Conservation (phyloP, 352 stramenopile genomes). For the Globisporangium splendens region DNA sequence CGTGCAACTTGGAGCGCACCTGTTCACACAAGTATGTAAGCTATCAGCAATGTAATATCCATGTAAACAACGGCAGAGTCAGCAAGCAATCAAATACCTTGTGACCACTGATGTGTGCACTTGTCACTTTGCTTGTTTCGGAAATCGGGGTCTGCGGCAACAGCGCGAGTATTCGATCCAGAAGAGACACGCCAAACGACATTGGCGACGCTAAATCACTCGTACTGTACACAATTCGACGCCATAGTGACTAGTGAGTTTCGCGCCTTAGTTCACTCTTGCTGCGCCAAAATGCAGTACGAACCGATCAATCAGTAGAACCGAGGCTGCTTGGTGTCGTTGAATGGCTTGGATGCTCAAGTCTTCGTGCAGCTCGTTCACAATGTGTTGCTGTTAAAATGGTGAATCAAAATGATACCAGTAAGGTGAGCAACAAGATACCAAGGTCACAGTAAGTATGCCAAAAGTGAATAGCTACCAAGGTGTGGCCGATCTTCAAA, state of each 20-base stretch:
- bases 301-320: slow-evolving; percentile 72
- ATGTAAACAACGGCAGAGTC: neutral
- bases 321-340: slow-evolving; percentile 37
- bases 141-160: slow-evolving; percentile 45
- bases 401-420: neutral
- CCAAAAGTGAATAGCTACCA: slow-evolving; percentile 30
- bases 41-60: neutral
- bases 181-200: slow-evolving; percentile 60
- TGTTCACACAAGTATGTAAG: slow-evolving; percentile 12
- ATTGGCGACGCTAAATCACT: slow-evolving; percentile 58
- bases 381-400: slow-evolving; percentile 36
- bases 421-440: neutral
- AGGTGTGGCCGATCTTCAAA: slow-evolving; percentile 76
- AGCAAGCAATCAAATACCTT: slow-evolving; percentile 12
- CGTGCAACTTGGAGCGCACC: slow-evolving; percentile 30
- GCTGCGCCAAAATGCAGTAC: slow-evolving; percentile 20
- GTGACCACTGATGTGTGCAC: neutral
- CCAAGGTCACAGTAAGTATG: neutral
- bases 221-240: slow-evolving; percentile 29
- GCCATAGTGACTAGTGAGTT: neutral
- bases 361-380: slow-evolving; percentile 59
- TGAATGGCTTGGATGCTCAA: slow-evolving; percentile 28
- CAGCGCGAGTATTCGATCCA: slow-evolving; percentile 64
- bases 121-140: neutral
- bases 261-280: slow-evolving; percentile 35